Evolutionary conservation across 352 stramenopile species (phyloP), one percentile per base, ranked within the genome.

Genomic region (Elongisporangium anandrum): DNA sequence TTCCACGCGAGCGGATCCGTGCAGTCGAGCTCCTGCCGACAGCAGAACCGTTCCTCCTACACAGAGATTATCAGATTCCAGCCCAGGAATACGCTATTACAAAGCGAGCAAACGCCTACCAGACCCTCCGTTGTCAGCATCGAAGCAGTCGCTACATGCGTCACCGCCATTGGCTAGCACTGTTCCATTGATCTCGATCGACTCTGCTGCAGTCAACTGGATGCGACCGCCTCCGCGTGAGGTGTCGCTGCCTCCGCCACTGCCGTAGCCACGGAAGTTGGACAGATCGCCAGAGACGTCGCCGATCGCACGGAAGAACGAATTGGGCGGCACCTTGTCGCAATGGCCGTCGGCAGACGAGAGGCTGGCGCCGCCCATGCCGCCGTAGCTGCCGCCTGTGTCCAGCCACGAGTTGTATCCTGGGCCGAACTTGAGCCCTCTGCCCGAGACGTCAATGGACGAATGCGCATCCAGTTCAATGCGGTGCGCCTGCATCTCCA

Each of bases 261-360:
- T 95, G 3, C 86, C 86, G 62, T 94, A 95, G 13, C 82, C 86
- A 64, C 81, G 79, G 55, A 95, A 95, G 59, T 89, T 86, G 19
- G 70, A 71, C 19, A 64, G 52, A 21, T 79, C 64, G 0, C 72
- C 86, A 3, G 59, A 65, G 1, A 85, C 73, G 60, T 89, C 80
- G 1, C 86, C 86, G 45, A 95, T 85, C 9, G 70, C 68, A 15
- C 77, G 69, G 39, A 82, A 88, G 50, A 89, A 92, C 45, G 73
- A 68, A 58, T 93, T 87, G 9, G 66, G 50, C 1, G 63, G 60
- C 10, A 92, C 52, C 9, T 77, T 66, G 9, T 90, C 81, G 57
- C 86, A 95, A 13, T 62, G 77, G 0, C 54, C 55, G 12, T 72
- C 50, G 12, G 60, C 26, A 2, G 54, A 54, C 3, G 73, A 77